Conservation (phyloP, 306 rosid species). For the Fragaria nilgerrensis region DNA sequence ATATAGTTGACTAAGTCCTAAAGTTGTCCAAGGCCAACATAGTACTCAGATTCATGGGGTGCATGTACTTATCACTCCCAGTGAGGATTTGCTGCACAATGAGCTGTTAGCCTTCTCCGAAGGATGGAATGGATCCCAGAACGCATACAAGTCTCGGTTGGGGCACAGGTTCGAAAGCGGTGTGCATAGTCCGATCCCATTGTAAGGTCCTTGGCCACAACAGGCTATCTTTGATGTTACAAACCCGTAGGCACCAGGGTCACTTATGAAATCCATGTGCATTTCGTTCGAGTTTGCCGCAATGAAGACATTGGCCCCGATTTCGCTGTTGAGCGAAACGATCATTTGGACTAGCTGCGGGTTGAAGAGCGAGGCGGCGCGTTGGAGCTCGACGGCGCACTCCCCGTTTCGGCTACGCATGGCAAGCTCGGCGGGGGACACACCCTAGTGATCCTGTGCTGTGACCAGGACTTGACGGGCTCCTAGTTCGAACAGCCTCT, state of each 20-base stretch:
- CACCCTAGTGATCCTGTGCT: constrained; percentile 77
- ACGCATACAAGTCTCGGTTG: constrained; percentile 59
- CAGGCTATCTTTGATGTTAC: constrained; percentile 60
- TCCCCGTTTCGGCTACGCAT: constrained; percentile 47
- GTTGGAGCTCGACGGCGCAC: constrained; percentile 54
- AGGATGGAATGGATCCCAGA: constrained; percentile 89
- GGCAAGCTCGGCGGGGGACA: constrained; percentile 72
- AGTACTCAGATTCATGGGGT: constrained; percentile 78
- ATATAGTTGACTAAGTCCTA: constrained; percentile 8
- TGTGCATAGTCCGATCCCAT: constrained; percentile 74
- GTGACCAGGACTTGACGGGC: constrained; percentile 62
- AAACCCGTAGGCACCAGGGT: constrained; percentile 66
- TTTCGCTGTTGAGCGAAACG: constrained; percentile 35
- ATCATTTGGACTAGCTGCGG: constrained; percentile 58
- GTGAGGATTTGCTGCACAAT: constrained; percentile 57
- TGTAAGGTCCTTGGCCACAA: constrained; percentile 80
- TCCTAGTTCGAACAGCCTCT: constrained; percentile 63
- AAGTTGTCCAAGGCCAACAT: constrained; percentile 59
- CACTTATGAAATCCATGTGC: constrained; percentile 60
- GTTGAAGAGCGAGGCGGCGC: constrained; percentile 64
- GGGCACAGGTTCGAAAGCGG: constrained; percentile 60
- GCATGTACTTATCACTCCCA: constrained; percentile 58
- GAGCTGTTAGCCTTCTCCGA: constrained; percentile 58
- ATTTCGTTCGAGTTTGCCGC: constrained; percentile 53
- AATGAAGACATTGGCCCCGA: constrained; percentile 48